A percentile compares a stretch with the other conserved stretches of the same genome.
phyloP scores from a whole-genome alignment of 352 stramenopile species.

The Phytopythium boreale region DNA sequence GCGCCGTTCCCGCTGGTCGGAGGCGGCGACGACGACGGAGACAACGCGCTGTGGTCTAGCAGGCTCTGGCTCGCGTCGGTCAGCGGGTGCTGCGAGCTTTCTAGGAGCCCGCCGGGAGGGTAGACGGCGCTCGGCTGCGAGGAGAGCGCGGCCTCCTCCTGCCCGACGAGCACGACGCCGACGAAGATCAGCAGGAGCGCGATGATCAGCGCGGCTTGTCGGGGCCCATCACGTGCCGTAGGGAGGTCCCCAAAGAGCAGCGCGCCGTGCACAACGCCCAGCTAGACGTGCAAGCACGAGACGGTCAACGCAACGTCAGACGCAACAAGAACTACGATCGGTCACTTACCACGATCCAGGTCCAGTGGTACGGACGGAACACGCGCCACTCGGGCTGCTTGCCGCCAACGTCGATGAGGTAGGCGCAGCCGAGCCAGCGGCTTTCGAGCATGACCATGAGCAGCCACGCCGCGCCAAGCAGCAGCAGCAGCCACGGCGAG shows the following conservation, averaged over 20 bases:
- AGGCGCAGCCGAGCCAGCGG: constrained; percentile 14
- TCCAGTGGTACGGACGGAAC: constrained; percentile 12
- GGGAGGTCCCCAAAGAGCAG: constrained; percentile 19
- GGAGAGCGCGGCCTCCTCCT: constrained; percentile 1
- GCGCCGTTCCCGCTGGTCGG: not conserved
- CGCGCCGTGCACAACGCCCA: constrained; percentile 12
- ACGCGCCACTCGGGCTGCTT: constrained; percentile 3
- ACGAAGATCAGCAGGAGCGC: not conserved
- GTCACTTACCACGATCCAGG: constrained; percentile 14
- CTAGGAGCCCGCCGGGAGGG: not conserved
- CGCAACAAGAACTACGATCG: not conserved
- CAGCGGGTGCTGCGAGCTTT: constrained; percentile 2
- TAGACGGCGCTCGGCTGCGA: not conserved
- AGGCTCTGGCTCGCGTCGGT: constrained; percentile 4
- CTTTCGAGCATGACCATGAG: constrained; percentile 13
- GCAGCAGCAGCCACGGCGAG: constrained; percentile 11
- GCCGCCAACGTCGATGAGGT: not conserved
- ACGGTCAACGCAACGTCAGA: not conserved
- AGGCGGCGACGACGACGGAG: not conserved
- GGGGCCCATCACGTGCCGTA: not conserved
- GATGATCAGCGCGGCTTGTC: not conserved
- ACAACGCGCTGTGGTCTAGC: not conserved
- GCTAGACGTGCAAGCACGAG: constrained; percentile 5
- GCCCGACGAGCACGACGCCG: not conserved
- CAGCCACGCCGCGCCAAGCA: constrained; percentile 18